Percentiles rank a stretch among this genome's conserved stretches.
Conservation (phyloP, 257 asterid species). For the Lycium barbarum region DNA sequence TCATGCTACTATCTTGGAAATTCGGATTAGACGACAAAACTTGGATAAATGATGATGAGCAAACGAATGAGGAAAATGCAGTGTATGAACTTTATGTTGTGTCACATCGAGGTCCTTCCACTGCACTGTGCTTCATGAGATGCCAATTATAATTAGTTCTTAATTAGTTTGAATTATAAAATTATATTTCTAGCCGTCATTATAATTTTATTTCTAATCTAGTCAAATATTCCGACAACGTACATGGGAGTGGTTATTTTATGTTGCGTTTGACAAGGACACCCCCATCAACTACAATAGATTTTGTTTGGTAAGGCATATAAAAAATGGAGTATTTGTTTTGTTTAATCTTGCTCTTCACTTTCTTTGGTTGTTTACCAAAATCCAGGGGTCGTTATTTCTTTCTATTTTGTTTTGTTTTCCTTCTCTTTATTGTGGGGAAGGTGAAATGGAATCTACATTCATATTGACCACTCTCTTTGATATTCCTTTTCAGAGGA, state of each 20-base stretch:
- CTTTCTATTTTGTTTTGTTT: not conserved
- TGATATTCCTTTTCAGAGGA: not conserved
- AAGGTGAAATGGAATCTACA: not conserved
- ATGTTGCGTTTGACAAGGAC: not conserved
- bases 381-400: not conserved
- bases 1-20: too few species aligned
- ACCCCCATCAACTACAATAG: not conserved
- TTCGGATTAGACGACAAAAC: too few species aligned
- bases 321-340: not conserved
- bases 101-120: not conserved
- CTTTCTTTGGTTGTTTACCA: slow-evolving; percentile 21
- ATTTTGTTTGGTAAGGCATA: slow-evolving; percentile 1
- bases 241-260: not conserved
- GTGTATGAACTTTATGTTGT: not conserved
- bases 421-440: not conserved
- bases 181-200: not conserved
- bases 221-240: not conserved
- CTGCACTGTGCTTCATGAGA: not conserved
- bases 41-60: too few species aligned
- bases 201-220: not conserved
- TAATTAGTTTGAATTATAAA: not conserved
- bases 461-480: slow-evolving; percentile 14
- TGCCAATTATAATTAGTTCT: not conserved
- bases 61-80: too few species aligned
- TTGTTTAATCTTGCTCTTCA: not conserved